phyloP scores from a whole-genome alignment of 2,329 filamentous ascomycete species.

The Microcyclospora tardicrescens region DNA sequence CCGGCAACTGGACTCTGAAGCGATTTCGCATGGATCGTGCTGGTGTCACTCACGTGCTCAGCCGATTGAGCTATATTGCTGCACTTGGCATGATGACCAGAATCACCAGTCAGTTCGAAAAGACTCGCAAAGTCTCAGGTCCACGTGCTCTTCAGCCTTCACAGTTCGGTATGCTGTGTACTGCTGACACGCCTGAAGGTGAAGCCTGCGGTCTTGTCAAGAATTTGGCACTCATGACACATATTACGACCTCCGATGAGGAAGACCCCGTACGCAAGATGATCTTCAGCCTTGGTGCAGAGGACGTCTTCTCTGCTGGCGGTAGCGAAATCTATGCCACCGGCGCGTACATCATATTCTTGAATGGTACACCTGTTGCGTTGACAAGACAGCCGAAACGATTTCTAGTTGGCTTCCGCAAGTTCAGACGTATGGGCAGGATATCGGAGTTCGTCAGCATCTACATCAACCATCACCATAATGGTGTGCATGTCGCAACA shows the following conservation, averaged over 20 bases:
- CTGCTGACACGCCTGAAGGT: constrained; percentile 94
- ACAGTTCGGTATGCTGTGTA: constrained; percentile 96
- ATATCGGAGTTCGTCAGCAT: constrained; percentile 96
- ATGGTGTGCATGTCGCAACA: constrained; percentile 85
- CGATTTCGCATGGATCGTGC: constrained; percentile 98
- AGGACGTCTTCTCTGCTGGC: constrained; percentile 65
- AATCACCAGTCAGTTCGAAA: constrained; percentile 97
- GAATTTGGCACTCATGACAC: constrained; percentile 96
- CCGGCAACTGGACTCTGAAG: constrained; percentile 95
- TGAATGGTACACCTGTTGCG: constrained; percentile 90
- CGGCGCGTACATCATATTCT: constrained; percentile 78
- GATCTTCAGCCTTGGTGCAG: constrained; percentile 74
- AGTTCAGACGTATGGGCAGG: constrained; percentile 74
- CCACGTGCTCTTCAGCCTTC: constrained; percentile 92
- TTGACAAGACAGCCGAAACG: constrained; percentile 73
- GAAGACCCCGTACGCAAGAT: constrained; percentile 80
- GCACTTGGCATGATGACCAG: constrained; percentile 99
- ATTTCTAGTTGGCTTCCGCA: constrained; percentile 75
- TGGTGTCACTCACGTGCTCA: constrained; percentile 91
- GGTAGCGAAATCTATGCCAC: constrained; percentile 77
- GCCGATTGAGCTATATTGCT: constrained; percentile 88
- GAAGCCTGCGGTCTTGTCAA: constrained; percentile 97
- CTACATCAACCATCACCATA: constrained; percentile 86
- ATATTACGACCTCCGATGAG: constrained; percentile 93
- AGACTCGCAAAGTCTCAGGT: constrained; percentile 91